Conservation (phyloP, 2,329 filamentous ascomycete species). For the Penicillium brasilianum region DNA sequence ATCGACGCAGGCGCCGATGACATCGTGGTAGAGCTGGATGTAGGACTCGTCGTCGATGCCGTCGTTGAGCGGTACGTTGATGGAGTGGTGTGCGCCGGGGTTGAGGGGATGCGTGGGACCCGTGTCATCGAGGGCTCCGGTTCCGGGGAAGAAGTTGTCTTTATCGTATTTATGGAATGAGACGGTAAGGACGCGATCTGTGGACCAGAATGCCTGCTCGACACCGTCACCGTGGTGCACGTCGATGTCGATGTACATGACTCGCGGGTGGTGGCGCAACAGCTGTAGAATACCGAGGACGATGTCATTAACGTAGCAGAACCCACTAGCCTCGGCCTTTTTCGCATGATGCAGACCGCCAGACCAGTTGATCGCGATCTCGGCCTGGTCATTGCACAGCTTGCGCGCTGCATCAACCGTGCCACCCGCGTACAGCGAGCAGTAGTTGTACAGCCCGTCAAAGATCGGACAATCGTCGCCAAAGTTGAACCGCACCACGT, state of each 20-base stretch:
- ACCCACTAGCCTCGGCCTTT: conserved; percentile 89
- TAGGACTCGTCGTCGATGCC: conserved; percentile 93
- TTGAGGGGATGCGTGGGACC: conserved; percentile 83
- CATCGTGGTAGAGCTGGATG: conserved; percentile 77
- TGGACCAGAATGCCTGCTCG: conserved; percentile 88
- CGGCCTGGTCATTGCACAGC: conserved; percentile 81
- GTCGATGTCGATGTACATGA: conserved; percentile 94
- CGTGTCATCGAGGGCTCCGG: conserved; percentile 83
- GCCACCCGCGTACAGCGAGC: conserved; percentile 88
- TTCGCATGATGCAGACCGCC: conserved; percentile 97
- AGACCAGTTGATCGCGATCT: conserved; percentile 98
- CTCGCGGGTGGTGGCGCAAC: conserved; percentile 77
- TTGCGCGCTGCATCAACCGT: conserved; percentile 91
- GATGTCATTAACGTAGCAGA: conserved; percentile 99
- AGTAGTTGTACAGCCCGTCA: conserved; percentile 93
- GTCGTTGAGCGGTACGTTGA: conserved; percentile 89
- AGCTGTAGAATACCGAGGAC: conserved; percentile 91
- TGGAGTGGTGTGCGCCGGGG: conserved; percentile 82
- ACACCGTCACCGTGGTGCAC: conserved; percentile 91
- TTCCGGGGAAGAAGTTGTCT: conserved; percentile 84
- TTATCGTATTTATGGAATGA: conserved; percentile 97
- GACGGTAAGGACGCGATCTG: conserved; percentile 87
- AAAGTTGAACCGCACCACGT: conserved; percentile 76
- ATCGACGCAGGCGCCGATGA: conserved; percentile 78
- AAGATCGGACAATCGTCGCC: conserved; percentile 96